Percentiles rank a stretch among this genome's conserved stretches.
Evolutionary conservation across 2,329 filamentous ascomycete genomes (phyloP).

Genomic region (Teratosphaeria gauchensis): DNA sequence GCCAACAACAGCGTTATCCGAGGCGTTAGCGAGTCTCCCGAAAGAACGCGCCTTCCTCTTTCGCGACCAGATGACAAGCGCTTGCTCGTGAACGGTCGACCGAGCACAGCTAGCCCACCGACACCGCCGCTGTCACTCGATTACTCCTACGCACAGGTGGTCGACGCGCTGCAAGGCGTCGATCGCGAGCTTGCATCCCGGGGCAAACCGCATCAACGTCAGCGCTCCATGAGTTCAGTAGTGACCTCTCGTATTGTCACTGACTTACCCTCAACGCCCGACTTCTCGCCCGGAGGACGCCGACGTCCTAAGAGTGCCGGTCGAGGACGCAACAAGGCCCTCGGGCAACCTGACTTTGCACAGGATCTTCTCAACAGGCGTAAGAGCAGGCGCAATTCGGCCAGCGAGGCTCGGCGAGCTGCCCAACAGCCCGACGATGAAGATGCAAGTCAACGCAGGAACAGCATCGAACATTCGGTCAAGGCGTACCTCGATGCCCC

Average conservation of each 20-base stretch:
- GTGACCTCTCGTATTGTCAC: neutral
- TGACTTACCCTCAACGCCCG: neutral
- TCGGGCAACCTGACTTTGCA: slow-evolving; percentile 19
- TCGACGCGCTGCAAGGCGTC: slow-evolving; percentile 15
- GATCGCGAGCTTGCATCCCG: slow-evolving; percentile 5
- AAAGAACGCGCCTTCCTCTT: neutral
- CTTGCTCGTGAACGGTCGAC: slow-evolving; percentile 8
- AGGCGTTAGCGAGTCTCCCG: slow-evolving; percentile 4
- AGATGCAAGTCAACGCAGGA: slow-evolving; percentile 46
- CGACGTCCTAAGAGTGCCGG: slow-evolving; percentile 4
- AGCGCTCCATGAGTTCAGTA: slow-evolving; percentile 6
- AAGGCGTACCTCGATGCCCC: slow-evolving; percentile 74
- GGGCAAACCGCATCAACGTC: slow-evolving; percentile 3
- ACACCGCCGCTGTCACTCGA: slow-evolving; percentile 18
- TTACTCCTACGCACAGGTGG: slow-evolving; percentile 21
- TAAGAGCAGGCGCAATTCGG: slow-evolving; percentile 22
- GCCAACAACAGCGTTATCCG: neutral
- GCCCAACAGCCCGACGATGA: slow-evolving; percentile 30
- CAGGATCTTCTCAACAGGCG: slow-evolving; percentile 13
- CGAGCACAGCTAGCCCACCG: slow-evolving; percentile 13
- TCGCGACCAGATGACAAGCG: slow-evolving; percentile 1
- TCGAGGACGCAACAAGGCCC: neutral
- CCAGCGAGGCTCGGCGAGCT: slow-evolving; percentile 25
- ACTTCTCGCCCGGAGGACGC: neutral
- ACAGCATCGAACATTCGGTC: slow-evolving; percentile 83